Evolutionary conservation across 1,284 basidiomycete genomes (phyloP).

Genomic region (Tilletia setariae): DNA sequence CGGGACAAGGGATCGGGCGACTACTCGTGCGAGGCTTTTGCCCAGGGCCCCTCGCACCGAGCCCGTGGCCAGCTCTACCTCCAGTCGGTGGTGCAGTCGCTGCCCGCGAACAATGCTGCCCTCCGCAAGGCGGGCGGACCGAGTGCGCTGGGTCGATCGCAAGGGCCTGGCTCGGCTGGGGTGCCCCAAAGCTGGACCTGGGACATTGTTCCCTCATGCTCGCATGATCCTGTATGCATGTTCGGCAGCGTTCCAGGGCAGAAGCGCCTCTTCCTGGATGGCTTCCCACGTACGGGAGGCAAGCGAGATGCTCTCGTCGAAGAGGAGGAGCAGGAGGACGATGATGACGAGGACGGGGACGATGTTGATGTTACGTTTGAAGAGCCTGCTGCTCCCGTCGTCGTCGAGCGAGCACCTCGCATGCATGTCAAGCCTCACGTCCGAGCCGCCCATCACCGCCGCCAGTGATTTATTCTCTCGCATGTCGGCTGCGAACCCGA

Average conservation of each 20-base stretch:
- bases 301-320: background rate
- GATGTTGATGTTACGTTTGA: too few relatives aligned
- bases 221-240: conserved; percentile 8
- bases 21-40: background rate
- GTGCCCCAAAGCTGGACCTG: background rate
- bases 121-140: background rate
- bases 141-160: background rate
- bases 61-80: conserved; percentile 8
- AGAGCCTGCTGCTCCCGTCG: background rate
- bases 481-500: too few relatives aligned
- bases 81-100: conserved; percentile 7
- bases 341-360: background rate
- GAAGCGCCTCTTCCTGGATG: conserved; percentile 9
- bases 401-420: background rate
- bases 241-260: background rate
- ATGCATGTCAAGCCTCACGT: conserved; percentile 3
- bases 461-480: too few relatives aligned
- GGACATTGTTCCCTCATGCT: background rate
- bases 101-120: conserved; percentile 5
- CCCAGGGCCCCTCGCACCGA: conserved; percentile 10
- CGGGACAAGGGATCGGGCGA: conserved; percentile 14
- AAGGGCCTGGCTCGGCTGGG: background rate
- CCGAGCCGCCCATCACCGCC: conserved; percentile 4
- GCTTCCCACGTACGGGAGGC: background rate
- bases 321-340: conserved; percentile 2